Base-by-base conservation (phyloP, 305 asterid species). In the Striga hermonthica region DNA sequence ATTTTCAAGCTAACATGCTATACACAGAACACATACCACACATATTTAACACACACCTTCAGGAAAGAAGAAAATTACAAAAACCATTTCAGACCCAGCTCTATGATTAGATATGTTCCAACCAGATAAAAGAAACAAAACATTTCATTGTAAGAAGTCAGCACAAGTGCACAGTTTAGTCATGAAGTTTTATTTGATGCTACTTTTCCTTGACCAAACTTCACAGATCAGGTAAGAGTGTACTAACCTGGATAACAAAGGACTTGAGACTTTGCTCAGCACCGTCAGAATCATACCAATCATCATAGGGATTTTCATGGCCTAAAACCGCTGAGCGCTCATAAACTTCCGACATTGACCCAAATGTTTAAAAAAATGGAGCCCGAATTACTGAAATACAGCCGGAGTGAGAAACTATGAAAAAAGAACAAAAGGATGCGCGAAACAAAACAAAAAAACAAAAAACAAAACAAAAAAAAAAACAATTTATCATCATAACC, bases 241-340 rank as follows among this genome's bases (percentile, higher is more conserved):
- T 45, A 62, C 61, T 75, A 67, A 90, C 99, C 99, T 93, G 99
- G 78, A 88, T 83, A 77, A 90, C 74, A 69, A 90, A 90, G 62
- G 96, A 88, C 80, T 88, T 96, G 0, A 93, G 90, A 72, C 99
- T 90, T 74, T 78, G 81, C 74, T 90, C 97, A 28, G 89, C 79
- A 34, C 99, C 96, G 76, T 93, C 96, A 57, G 99, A 93, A 79
- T 93, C 99, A 75, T 93, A 90, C 80, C 97, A 83, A 62, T 96
- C 99, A 62, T 90, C 97, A 72, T 80, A 88, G 41, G 96, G 76
- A 82, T 93, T 95, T 74, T 84, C 95, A 52, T 71, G 71, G 38
- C 99, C 96, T 68, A 86, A 82, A 66, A 93, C 74, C 45, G 90
- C 85, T 59, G 97, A 82, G 60, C 88, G 85, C 80, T 83, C 81